Evolutionary conservation across 1,284 basidiomycete genomes (phyloP), one percentile per base, ranked within the genome.

Genomic region (Singerocomus rubriflavus): DNA sequence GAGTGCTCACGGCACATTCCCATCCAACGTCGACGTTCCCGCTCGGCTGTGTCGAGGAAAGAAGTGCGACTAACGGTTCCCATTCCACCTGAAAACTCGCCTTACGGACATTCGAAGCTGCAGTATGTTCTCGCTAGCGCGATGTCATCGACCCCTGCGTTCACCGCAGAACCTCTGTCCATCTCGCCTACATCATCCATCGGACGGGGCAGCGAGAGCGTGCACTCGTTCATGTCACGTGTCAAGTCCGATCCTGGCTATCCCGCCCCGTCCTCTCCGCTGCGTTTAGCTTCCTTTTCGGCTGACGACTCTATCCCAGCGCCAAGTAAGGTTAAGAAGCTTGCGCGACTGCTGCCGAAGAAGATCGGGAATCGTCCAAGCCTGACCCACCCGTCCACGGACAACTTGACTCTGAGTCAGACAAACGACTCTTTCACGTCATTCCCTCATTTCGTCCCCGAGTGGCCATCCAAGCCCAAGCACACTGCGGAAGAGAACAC

Each of bases 11-110:
- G 51, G 16, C 39, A 38, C 16, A 11, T 56, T 33, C 54, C 60
- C 16, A 55, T 69, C 11, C 62, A 70, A 38, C 67, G 65, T 46
- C 56, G 66, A 46, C 65, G 65, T 39, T 70, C 65, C 13, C 65
- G 63, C 30, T 67, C 65, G 39, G 65, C 65, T 41, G 55, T 67
- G 17, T 70, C 66, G 32, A 64, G 64, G 27, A 65, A 56, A 46
- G 67, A 68, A 58, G 67, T 57, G 1, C 62, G 63, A 29, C 41
- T 52, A 38, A 66, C 58, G 27, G 26, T 60, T 29, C 55, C 68
- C 42, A 51, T 55, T 25, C 63, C 57, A 37, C 56, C 50, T 29
- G 64, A 54, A 51, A 67, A 62, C 26, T 71, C 65, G 5, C 65
- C 65, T 31, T 67, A 67, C 17, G 65, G 65, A 32, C 66, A 69